Evolutionary conservation across 192 early-diverging fungal genomes (phyloP).

Genomic region (Linnemannia elongata): DNA sequence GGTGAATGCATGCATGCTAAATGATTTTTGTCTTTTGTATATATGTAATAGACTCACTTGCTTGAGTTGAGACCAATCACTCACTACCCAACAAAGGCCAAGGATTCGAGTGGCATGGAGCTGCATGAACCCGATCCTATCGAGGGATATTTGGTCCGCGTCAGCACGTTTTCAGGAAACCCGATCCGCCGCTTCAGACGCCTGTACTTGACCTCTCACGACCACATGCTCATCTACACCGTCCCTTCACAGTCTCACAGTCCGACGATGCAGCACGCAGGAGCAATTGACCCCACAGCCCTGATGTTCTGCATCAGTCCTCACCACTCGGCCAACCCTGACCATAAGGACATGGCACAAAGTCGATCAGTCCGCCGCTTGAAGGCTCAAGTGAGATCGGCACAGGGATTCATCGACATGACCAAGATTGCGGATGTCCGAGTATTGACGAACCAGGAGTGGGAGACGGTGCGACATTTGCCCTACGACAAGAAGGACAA

Average conservation of each 20-base stretch:
- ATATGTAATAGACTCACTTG: conserved; percentile 44
- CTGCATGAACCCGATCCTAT: conserved; percentile 53
- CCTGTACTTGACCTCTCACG: conserved; percentile 58
- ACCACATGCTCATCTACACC: conserved; percentile 55
- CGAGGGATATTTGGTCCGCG: conserved; percentile 54
- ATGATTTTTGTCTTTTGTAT: background rate
- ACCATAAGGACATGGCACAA: conserved; percentile 50
- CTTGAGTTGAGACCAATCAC: conserved; percentile 52
- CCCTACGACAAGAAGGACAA: conserved; percentile 17
- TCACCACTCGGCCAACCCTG: conserved; percentile 42
- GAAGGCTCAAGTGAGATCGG: conserved; percentile 45
- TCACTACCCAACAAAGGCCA: conserved; percentile 52
- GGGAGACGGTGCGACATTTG: conserved; percentile 24
- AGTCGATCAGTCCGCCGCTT: conserved; percentile 47
- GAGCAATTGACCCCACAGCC: conserved; percentile 34
- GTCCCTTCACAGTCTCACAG: conserved; percentile 37
- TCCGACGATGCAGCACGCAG: conserved; percentile 39
- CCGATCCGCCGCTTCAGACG: conserved; percentile 35
- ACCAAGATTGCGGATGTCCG: conserved; percentile 30
- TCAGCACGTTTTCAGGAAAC: conserved; percentile 53
- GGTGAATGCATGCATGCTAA: background rate
- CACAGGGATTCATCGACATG: conserved; percentile 50
- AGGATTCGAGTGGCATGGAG: background rate
- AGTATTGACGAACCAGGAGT: conserved; percentile 33
- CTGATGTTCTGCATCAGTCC: conserved; percentile 53